Conservation (phyloP, 2,329 filamentous ascomycete genomes). For the Phaeosphaeriaceae sp. region DNA sequence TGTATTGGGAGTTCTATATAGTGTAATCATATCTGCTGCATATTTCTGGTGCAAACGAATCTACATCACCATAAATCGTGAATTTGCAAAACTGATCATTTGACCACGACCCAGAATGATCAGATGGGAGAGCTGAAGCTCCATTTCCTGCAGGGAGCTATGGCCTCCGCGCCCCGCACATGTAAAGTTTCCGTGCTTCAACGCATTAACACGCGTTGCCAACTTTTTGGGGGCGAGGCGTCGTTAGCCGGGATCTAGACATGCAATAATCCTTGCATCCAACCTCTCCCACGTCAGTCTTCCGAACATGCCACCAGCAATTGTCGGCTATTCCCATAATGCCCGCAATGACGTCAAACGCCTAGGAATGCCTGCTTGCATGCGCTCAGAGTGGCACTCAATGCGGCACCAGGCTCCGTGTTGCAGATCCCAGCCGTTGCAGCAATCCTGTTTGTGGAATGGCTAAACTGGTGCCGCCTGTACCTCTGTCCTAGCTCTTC, state of each 20-base stretch:
- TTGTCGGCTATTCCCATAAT: constrained; percentile 3
- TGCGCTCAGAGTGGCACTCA: constrained; percentile 11
- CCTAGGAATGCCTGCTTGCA: constrained; percentile 11
- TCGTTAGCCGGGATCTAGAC: constrained; percentile 23
- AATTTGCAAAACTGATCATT: constrained; percentile 11
- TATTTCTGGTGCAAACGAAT: neutral
- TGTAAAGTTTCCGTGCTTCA: neutral
- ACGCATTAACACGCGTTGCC: constrained; percentile 18
- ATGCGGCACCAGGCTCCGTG: constrained; percentile 20
- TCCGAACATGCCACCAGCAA: neutral
- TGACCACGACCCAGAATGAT: neutral
- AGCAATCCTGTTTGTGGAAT: constrained; percentile 49
- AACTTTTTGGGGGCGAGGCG: constrained; percentile 24
- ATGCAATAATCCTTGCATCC: constrained; percentile 14
- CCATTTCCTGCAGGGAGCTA: constrained; percentile 15
- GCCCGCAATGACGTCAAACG: constrained; percentile 32
- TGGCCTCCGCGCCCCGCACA: constrained; percentile 15
- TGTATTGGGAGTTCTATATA: constrained; percentile 21
- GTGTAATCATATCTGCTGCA: constrained; percentile 34
- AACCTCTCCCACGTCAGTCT: constrained; percentile 5
- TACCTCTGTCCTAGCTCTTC: constrained; percentile 14
- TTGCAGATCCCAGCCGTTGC: constrained; percentile 25
- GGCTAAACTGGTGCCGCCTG: constrained; percentile 15
- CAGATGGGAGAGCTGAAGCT: neutral
- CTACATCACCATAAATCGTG: neutral